A percentile compares a stretch with the other conserved stretches of the same genome.
phyloP scores from a whole-genome alignment of 2,329 filamentous ascomycete species.

The Xylariomycetidae sp. region DNA sequence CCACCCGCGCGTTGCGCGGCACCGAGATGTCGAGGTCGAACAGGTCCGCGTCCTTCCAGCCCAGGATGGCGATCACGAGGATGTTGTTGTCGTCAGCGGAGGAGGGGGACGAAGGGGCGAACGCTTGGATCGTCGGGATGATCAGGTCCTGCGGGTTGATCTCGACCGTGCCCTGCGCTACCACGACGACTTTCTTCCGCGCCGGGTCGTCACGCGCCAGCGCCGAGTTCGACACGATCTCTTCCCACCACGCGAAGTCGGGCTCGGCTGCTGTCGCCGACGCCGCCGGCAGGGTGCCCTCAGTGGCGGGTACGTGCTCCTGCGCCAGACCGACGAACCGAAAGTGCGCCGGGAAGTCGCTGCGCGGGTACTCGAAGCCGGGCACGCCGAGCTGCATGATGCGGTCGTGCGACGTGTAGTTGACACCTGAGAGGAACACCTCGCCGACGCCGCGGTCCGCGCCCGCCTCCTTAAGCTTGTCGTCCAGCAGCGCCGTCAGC shows the following conservation, averaged over 20 bases:
- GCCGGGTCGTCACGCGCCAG: conserved; percentile 2
- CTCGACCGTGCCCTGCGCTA: conserved; percentile 37
- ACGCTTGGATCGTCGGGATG: conserved; percentile 31
- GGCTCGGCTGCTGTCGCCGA: conserved; percentile 5
- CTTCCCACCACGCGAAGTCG: conserved; percentile 30
- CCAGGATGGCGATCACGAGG: conserved; percentile 32
- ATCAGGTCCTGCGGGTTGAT: conserved; percentile 33
- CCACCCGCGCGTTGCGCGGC: conserved; percentile 28
- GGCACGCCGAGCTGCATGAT: conserved; percentile 34
- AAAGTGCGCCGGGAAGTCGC: conserved; percentile 31
- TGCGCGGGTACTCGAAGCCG: conserved; percentile 32
- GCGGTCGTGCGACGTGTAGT: conserved; percentile 29
- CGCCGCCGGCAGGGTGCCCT: neutral
- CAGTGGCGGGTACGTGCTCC: conserved; percentile 8
- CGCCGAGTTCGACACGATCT: conserved; percentile 24
- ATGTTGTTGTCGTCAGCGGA: conserved; percentile 11
- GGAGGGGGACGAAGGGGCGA: conserved; percentile 14
- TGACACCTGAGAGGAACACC: conserved; percentile 28
- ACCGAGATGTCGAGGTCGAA: conserved; percentile 8
- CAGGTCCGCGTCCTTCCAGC: conserved; percentile 27
- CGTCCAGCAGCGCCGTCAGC: conserved; percentile 23
- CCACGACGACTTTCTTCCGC: conserved; percentile 30
- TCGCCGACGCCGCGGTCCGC: conserved; percentile 14
- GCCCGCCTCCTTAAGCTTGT: conserved; percentile 25
- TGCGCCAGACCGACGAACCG: conserved; percentile 31